A percentile compares a stretch with the other conserved stretches of the same genome.
Evolutionary conservation across 768 basidiomycete genomes (phyloP).

Genomic region (Mrakia gelida): DNA sequence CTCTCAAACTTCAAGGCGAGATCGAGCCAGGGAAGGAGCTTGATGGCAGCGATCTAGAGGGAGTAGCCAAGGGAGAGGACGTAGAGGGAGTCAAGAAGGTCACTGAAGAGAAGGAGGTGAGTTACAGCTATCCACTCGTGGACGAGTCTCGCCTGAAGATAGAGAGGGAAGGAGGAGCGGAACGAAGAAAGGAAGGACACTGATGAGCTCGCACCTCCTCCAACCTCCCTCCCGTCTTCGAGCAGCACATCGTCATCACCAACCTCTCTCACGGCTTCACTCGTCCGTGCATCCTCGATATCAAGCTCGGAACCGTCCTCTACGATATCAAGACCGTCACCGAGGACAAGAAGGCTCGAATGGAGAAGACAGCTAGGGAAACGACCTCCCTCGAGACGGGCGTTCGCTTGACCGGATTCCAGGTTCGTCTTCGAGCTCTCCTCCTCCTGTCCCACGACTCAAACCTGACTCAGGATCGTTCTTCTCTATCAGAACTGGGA

Average conservation of each 20-base stretch:
- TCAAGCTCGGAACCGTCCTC: slow-evolving; percentile 89
- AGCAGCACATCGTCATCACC: slow-evolving; percentile 74
- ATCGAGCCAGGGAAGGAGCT: slow-evolving; percentile 42
- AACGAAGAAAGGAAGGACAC: not conserved
- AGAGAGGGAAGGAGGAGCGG: not conserved
- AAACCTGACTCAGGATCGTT: not conserved
- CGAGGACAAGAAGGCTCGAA: slow-evolving; percentile 70
- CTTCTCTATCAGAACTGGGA: slow-evolving; percentile 58
- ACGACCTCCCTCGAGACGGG: slow-evolving; percentile 76
- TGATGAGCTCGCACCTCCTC: slow-evolving; percentile 25
- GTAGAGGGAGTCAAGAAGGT: slow-evolving; percentile 37
- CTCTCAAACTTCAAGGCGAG: slow-evolving; percentile 66
- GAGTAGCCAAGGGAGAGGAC: slow-evolving; percentile 11
- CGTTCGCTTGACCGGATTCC: slow-evolving; percentile 80
- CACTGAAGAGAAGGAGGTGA: slow-evolving; percentile 43
- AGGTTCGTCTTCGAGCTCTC: slow-evolving; percentile 52
- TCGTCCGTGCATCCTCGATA: slow-evolving; percentile 81
- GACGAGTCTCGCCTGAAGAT: not conserved
- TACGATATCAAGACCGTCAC: slow-evolving; percentile 61
- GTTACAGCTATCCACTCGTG: not conserved
- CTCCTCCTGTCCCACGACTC: not conserved
- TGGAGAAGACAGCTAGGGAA: slow-evolving; percentile 63
- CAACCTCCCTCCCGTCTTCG: slow-evolving; percentile 28
- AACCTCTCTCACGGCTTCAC: slow-evolving; percentile 70
- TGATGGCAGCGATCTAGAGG: slow-evolving; percentile 34